A percentile compares a stretch with the other conserved stretches of the same genome.
These are phyloP conservation scores for Neoscytalidium dimidiatum DNA, from an alignment of 2,329 filamentous ascomycete genomes.

Conservation along the genomic window DNA sequence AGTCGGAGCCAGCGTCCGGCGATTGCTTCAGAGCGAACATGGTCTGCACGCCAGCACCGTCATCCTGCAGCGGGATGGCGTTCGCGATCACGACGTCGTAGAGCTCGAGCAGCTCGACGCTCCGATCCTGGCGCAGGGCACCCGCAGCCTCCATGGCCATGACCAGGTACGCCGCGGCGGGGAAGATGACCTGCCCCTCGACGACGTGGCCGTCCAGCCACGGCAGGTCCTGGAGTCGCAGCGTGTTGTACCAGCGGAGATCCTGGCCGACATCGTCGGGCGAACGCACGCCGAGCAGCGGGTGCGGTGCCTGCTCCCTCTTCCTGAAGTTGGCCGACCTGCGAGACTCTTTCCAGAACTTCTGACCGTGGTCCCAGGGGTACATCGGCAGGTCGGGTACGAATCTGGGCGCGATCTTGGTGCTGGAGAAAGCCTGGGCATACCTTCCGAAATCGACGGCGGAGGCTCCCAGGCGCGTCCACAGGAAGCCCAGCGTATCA, in stretches of 20 bases:
- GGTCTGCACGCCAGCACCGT: conserved; percentile 5
- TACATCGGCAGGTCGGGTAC: conserved; percentile 4
- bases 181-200: conserved; percentile 43
- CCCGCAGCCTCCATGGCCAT: conserved; percentile 35
- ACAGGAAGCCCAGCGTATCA: conserved; percentile 23
- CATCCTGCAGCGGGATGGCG: conserved; percentile 21
- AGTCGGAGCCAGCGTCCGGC: no score
- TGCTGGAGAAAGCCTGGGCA: neutral
- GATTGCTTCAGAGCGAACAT: neutral
- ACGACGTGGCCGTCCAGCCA: conserved; percentile 28
- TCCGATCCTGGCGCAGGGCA: conserved; percentile 1
- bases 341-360: conserved; percentile 19
- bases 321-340: conserved; percentile 15
- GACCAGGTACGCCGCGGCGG: conserved; percentile 46
- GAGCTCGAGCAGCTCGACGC: conserved; percentile 22
- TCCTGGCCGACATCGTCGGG: neutral
- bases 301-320: conserved; percentile 19
- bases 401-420: neutral
- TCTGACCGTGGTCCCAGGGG: conserved; percentile 18
- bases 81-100: conserved; percentile 23
- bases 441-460: neutral
- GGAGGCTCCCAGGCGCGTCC: conserved; percentile 6
- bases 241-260: conserved; percentile 23
- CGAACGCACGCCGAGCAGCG: conserved; percentile 20
- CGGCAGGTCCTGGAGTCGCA: conserved; percentile 20